Evolutionary conservation across 2,329 filamentous ascomycete species (phyloP), one percentile per base, ranked within the genome.

Genomic region (Aspergillus amoenus): DNA sequence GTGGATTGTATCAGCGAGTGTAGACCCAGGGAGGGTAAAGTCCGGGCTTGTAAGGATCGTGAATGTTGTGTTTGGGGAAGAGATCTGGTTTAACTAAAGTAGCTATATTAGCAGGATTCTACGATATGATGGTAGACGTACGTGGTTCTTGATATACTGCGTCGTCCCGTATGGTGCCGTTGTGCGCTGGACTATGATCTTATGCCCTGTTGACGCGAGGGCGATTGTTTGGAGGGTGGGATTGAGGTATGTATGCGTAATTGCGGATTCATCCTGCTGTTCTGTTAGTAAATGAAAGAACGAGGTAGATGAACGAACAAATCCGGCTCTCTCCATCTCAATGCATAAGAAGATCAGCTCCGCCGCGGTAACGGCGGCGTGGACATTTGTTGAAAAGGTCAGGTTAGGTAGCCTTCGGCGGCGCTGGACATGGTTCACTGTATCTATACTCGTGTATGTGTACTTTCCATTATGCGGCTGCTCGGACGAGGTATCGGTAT

Each of bases 21-120:
- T 57, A 4, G 55, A 53, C 12, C 60, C 60, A n/a, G 60, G 60
- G 37, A 64, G 43, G 3, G 64, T 42, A 15, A 65, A 64, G 34
- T 60, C 56, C 27, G 64, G 64, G 39, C 61, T 66, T n/a, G 64
- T 57, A 5, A 66, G 55, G 7, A 66, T 44, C 22, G 65, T 64
- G 47, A 64, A 64, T 1, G 61, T 54, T 9, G 62, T 53, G 2
- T 52, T 50, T 17, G 64, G 62, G 3, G 59, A 62, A 17, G 62
- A 53, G 15, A 48, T 61, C 24, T 56, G 37, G 43, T 56, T 58
- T 22, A 63, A 21, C 59, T 65, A 8, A 12, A 13, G 15, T 45
- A 27, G 15, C 12, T 15, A 37, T 15, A 9, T 30, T 30, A 30
- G 8, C 27, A 30, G 32, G 11, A 34, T 34, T 34, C 5, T 34